Evolutionary conservation across 345 rosid genomes (phyloP).

Genomic region (Gossypium mustelinum): DNA sequence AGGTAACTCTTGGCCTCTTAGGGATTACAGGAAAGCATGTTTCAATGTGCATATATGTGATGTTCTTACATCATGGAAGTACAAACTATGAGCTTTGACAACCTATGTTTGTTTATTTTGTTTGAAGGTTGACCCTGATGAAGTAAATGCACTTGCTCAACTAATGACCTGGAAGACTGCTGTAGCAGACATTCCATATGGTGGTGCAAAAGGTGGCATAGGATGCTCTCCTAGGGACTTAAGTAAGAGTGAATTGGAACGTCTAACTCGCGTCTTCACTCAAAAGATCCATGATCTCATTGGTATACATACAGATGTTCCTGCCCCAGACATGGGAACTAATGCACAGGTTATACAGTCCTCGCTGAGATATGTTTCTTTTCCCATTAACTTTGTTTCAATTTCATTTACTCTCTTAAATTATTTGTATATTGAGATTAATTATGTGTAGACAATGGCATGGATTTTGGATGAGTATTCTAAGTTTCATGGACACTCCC

Average conservation of each 20-base stretch:
- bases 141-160: constrained; percentile 96
- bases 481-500: constrained; percentile 93
- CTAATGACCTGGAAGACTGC: constrained; percentile 99
- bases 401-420: background rate
- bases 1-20: background rate
- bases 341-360: constrained; percentile 57
- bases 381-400: background rate
- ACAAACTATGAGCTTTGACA: background rate
- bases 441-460: constrained; percentile 67
- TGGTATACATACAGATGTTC: constrained; percentile 86
- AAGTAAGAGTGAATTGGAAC: constrained; percentile 68
- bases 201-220: constrained; percentile 97
- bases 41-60: background rate
- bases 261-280: constrained; percentile 92
- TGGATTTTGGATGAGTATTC: constrained; percentile 98
- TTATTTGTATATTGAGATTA: background rate
- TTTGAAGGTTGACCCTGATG: constrained; percentile 89
- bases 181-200: constrained; percentile 91
- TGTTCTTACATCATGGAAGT: background rate
- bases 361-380: background rate
- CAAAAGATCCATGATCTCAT: constrained; percentile 97
- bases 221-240: constrained; percentile 75
- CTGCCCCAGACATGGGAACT: constrained; percentile 98
- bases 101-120: background rate
- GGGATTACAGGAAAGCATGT: background rate